Percentiles rank a stretch among this genome's conserved stretches.
Evolutionary conservation across 805 yeast genomes (phyloP).

Genomic region (Saturnispora silvae): DNA sequence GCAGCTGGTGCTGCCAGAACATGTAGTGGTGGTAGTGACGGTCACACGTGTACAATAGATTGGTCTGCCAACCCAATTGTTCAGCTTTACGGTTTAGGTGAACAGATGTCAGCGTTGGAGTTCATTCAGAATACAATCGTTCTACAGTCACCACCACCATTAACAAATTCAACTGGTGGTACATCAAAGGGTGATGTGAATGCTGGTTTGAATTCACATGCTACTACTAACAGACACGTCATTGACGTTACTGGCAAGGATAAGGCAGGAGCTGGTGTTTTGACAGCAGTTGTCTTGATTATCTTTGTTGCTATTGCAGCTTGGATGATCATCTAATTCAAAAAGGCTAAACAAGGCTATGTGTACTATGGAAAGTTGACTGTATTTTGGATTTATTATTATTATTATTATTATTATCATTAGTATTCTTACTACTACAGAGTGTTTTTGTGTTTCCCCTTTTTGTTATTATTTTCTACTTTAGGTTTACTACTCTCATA

Average conservation of each 20-base stretch:
- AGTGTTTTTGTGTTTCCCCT: too few relatives aligned
- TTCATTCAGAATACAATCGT: constrained; percentile 38
- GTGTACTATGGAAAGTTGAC: neutral
- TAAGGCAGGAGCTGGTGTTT: constrained; percentile 80
- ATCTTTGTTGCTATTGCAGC: constrained; percentile 52
- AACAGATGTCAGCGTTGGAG: constrained; percentile 73
- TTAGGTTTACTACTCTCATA: too few relatives aligned
- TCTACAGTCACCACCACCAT: constrained; percentile 41
- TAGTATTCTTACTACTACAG: too few relatives aligned
- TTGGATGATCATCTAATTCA: constrained; percentile 51
- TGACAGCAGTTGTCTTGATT: constrained; percentile 66
- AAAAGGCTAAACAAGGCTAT: neutral
- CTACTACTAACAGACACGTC: constrained; percentile 31
- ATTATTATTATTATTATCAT: too few relatives aligned
- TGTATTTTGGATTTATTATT: constrained; percentile 1
- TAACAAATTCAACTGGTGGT: constrained; percentile 56
- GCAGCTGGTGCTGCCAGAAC: constrained; percentile 67
- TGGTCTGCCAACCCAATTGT: constrained; percentile 62
- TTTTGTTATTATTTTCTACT: too few relatives aligned
- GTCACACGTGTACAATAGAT: constrained; percentile 72
- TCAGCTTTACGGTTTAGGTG: constrained; percentile 66
- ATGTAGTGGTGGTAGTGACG: constrained; percentile 79
- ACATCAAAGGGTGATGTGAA: constrained; percentile 51
- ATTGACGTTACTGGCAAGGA: constrained; percentile 50
- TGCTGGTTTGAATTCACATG: constrained; percentile 43